A percentile compares a stretch with the other conserved stretches of the same genome.
Evolutionary conservation across 1,284 basidiomycete genomes (phyloP).

Genomic region (Cutaneotrichosporon sp.): DNA sequence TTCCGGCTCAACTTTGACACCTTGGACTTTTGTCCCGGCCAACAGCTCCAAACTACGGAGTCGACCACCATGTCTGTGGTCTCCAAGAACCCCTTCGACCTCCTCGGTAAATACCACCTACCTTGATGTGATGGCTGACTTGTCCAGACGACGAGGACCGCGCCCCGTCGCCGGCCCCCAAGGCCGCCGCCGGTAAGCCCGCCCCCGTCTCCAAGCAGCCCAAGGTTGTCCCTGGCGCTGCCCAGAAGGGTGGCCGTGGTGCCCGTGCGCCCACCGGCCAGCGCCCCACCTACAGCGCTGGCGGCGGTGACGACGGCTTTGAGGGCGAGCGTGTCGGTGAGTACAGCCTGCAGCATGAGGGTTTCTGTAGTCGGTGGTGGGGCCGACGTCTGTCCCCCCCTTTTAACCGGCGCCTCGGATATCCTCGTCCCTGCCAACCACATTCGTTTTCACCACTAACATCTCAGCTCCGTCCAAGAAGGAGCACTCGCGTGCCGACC

Average conservation of each 20-base stretch:
- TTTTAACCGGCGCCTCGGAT: neutral
- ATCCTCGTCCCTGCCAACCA: no score
- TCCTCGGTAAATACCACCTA: conserved; percentile 44
- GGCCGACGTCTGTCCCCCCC: neutral
- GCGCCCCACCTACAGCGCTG: conserved; percentile 31
- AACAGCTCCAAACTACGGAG: conserved; percentile 19
- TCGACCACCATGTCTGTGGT: conserved; percentile 46
- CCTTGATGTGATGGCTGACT: neutral
- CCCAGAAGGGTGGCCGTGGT: conserved; percentile 27
- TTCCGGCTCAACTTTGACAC: no score
- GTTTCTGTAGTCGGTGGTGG: no score
- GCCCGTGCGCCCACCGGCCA: conserved; percentile 35
- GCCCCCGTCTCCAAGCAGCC: conserved; percentile 28
- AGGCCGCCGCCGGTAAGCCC: conserved; percentile 17
- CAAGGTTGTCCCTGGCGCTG: conserved; percentile 34
- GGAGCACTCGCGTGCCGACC: conserved; percentile 35
- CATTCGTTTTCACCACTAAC: neutral
- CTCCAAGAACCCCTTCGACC: conserved; percentile 50
- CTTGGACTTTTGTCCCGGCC: no score
- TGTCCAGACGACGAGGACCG: conserved; percentile 38
- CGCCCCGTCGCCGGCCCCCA: conserved; percentile 31
- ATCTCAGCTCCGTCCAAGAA: conserved; percentile 30
- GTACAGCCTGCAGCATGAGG: conserved; percentile 8
- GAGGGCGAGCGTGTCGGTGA: conserved; percentile 48
- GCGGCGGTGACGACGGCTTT: conserved; percentile 36